Base-by-base conservation (phyloP, 73 alveolate genomes). In the Durusdinium trenchii region DNA sequence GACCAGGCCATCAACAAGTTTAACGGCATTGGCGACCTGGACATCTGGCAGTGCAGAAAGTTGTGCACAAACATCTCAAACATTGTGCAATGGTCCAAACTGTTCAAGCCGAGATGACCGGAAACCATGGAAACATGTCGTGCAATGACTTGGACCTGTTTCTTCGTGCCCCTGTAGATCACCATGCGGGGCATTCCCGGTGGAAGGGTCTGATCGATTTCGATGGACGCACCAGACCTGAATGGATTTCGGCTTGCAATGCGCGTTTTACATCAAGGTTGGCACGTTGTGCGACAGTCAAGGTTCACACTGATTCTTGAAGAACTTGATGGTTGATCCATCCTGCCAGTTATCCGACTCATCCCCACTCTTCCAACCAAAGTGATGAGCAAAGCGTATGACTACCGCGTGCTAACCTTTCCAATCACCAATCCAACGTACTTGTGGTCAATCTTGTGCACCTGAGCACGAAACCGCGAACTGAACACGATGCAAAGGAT, bases 161-260 rank as follows among this genome's bases (percentile, higher is more conserved):
- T 86, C 81, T 60, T 52, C 43, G 95, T 86, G 43, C 95, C 95
- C 46, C 95, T 35, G 43, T 86, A 86, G 60, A 86, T 52, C 54
- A 86, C 95, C 81, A 60, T 60, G 1, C 95, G 95, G 9, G 95
- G 95, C 95, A 86, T 86, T 14, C 95, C 95, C 43, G 76, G 75
- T 18, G 95, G 95, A 12, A 86, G 60, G 40, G 62, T 86, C 81
- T 86, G 95, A 42, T 86, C 95, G 67, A 86, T 57, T 36, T 86
- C 95, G 46, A 86, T 86, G 43, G 79, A 54, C 10, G 95, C 95
- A 7, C 95, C 95, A 35, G 92, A 82, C 92, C 92, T 82, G 12
- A 43, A 16, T 40, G 42, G 40, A 35, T 38, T 60, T 60, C 73
- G 30, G 73, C n/a, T 23, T 60, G 73, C 73, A 1, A 23, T 32